Evolutionary conservation across 805 yeast species (phyloP).

Genomic region (Kodamaea hsintzibuensis): DNA sequence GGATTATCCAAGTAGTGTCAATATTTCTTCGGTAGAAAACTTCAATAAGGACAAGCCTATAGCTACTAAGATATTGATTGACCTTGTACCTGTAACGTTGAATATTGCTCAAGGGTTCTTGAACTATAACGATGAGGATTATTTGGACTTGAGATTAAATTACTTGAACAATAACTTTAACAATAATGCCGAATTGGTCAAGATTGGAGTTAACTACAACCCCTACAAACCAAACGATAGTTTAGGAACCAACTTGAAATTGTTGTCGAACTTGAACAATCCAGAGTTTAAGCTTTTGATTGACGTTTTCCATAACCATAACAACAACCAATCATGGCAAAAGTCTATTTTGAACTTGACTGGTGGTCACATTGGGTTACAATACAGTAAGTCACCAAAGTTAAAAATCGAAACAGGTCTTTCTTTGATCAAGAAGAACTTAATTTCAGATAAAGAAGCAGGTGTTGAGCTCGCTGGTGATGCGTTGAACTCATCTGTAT

Average conservation of each 20-base stretch:
- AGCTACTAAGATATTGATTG: constrained; percentile 47
- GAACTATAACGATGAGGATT: constrained; percentile 39
- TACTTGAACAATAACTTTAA: constrained; percentile 46
- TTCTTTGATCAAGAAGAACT: constrained; percentile 56
- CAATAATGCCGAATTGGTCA: constrained; percentile 55
- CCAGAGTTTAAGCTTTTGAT: constrained; percentile 45
- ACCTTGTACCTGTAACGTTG: constrained; percentile 39
- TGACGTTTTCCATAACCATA: constrained; percentile 33
- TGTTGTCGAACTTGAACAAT: constrained; percentile 46
- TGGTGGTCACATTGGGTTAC: constrained; percentile 54
- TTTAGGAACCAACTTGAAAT: constrained; percentile 45
- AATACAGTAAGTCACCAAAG: constrained; percentile 28
- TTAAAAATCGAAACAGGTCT: constrained; percentile 50
- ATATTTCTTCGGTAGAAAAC: constrained; percentile 24
- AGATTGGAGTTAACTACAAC: constrained; percentile 48
- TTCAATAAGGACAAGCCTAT: constrained; percentile 42
- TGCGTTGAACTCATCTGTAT: constrained; percentile 34
- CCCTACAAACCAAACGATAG: constrained; percentile 52
- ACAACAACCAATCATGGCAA: constrained; percentile 52
- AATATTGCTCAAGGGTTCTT: constrained; percentile 36
- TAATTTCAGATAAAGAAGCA: not conserved
- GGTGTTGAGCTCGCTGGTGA: constrained; percentile 29
- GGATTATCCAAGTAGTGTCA: constrained; percentile 29
- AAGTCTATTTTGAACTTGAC: constrained; percentile 55
- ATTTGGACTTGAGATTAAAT: constrained; percentile 37